phyloP scores from a whole-genome alignment of 2,329 filamentous ascomycete species.

The Aciculosporium take region DNA sequence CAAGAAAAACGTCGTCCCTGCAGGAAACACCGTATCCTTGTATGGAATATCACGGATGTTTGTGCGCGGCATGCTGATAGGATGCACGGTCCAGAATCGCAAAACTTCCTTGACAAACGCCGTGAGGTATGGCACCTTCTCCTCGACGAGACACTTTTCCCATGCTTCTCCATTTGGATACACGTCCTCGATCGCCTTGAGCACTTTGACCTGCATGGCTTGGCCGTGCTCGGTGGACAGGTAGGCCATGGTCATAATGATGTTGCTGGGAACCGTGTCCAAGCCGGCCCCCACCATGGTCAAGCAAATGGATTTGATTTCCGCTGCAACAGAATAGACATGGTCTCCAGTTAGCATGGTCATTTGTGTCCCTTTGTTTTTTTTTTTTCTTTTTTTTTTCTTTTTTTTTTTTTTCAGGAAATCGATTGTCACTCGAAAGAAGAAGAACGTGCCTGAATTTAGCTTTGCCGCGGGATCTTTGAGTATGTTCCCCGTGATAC shows the following conservation, averaged over 20 bases:
- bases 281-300: slow-evolving; percentile 73
- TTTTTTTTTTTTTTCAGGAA: too few species aligned
- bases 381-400: too few species aligned
- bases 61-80: slow-evolving; percentile 60
- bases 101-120: slow-evolving; percentile 67
- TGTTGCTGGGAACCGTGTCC: slow-evolving; percentile 66
- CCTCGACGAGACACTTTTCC: slow-evolving; percentile 56
- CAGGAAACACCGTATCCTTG: slow-evolving; percentile 51
- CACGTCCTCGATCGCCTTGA: slow-evolving; percentile 53
- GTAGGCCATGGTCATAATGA: slow-evolving; percentile 68
- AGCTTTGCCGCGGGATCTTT: slow-evolving; percentile 32
- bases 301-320: slow-evolving; percentile 67
- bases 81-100: slow-evolving; percentile 67
- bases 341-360: not conserved
- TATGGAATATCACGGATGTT: slow-evolving; percentile 61
- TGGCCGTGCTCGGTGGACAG: slow-evolving; percentile 55
- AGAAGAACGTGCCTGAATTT: slow-evolving; percentile 17
- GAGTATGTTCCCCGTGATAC: slow-evolving; percentile 37
- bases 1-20: slow-evolving; percentile 71
- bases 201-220: slow-evolving; percentile 53
- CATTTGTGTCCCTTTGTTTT: too few species aligned
- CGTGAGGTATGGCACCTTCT: slow-evolving; percentile 63
- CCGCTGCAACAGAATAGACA: slow-evolving; percentile 30
- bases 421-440: not conserved
- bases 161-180: slow-evolving; percentile 67